These are phyloP conservation scores for Moricandia moricandioides DNA, from an alignment of 345 rosid genomes.

Conservation along the genomic window DNA sequence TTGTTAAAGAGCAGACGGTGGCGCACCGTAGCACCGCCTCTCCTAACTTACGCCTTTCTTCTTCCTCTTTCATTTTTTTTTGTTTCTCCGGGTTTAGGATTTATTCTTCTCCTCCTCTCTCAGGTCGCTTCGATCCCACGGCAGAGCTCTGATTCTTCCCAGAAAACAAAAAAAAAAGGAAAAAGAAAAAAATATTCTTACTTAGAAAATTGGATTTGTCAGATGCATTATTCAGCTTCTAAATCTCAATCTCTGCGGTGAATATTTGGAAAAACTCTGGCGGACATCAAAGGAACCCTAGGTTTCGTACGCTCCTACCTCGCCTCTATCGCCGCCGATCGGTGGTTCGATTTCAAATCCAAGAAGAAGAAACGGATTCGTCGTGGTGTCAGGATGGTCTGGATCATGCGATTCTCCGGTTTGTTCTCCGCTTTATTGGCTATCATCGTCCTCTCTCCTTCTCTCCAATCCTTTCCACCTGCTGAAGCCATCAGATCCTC, in stretches of 20 bases:
- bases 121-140: constrained; percentile 41
- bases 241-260: neutral
- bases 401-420: constrained; percentile 71
- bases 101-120: constrained; percentile 33
- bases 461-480: constrained; percentile 83
- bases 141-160: constrained; percentile 15
- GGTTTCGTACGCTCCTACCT: constrained; percentile 41
- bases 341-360: constrained; percentile 45
- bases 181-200: neutral
- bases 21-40: constrained; percentile 51
- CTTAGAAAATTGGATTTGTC: too few species aligned
- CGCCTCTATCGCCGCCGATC: constrained; percentile 42
- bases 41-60: constrained; percentile 42
- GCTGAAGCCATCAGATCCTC: constrained; percentile 91
- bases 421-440: constrained; percentile 70
- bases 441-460: constrained; percentile 75
- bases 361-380: constrained; percentile 42
- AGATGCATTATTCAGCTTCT: constrained; percentile 26
- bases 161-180: neutral
- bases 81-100: neutral
- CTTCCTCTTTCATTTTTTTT: neutral
- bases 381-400: constrained; percentile 55
- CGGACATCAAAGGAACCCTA: constrained; percentile 51
- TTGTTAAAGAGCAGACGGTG: constrained; percentile 41
- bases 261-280: constrained; percentile 39